Conservation (phyloP, 208 protist species). For the Crithidia acanthocephali region DNA sequence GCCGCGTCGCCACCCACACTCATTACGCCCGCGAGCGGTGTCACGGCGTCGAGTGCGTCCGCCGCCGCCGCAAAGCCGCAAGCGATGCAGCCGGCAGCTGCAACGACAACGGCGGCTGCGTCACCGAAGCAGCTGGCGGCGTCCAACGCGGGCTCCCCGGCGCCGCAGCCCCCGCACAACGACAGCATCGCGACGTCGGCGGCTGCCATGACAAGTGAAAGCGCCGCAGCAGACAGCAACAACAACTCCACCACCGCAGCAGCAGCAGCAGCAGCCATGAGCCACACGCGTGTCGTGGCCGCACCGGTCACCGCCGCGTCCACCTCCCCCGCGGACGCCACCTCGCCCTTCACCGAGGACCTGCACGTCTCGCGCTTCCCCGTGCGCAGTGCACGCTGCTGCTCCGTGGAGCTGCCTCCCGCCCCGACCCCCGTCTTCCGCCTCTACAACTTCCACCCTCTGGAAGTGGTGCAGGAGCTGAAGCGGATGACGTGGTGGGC, state of each 20-base stretch:
- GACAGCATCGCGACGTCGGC: too few species aligned
- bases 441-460: slow-evolving; percentile 16
- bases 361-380: slow-evolving; percentile 12
- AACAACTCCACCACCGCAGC: too few species aligned
- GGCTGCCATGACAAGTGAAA: too few species aligned
- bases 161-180: slow-evolving; percentile 1
- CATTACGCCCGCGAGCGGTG: neutral
- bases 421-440: slow-evolving; percentile 15
- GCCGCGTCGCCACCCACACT: neutral
- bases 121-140: neutral
- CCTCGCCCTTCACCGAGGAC: slow-evolving; percentile 15
- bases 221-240: too few species aligned
- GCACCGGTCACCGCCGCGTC: neutral
- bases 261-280: too few species aligned
- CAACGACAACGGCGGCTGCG: neutral
- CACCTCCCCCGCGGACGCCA: neutral
- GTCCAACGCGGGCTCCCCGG: neutral
- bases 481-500: slow-evolving; percentile 24
- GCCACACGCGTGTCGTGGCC: neutral
- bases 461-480: slow-evolving; percentile 22
- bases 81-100: neutral
- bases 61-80: neutral
- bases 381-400: slow-evolving; percentile 6
- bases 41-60: neutral
- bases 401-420: slow-evolving; percentile 12